Evolutionary conservation across 208 protist species (phyloP).

Genomic region (Porcisia deanei): DNA sequence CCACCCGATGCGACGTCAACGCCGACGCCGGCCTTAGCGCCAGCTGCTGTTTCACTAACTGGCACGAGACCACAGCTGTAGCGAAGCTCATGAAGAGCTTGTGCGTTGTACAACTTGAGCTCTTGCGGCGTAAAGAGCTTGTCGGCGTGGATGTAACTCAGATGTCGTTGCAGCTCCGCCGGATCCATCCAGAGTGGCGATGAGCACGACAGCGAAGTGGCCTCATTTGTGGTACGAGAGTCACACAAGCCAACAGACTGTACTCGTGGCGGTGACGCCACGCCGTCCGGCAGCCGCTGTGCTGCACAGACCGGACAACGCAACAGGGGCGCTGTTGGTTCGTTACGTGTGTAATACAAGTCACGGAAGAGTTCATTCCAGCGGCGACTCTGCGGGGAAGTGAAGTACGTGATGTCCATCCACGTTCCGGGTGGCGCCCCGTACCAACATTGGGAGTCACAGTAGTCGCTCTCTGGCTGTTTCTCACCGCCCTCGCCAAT

Average conservation of each 20-base stretch:
- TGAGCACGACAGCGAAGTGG: neutral
- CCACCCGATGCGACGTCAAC: neutral
- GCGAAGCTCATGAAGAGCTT: slow-evolving; percentile 34
- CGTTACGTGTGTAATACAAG: slow-evolving; percentile 15
- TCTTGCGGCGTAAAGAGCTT: slow-evolving; percentile 44
- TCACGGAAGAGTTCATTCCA: slow-evolving; percentile 32
- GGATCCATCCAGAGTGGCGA: slow-evolving; percentile 34
- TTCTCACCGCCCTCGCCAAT: neutral
- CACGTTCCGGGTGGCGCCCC: slow-evolving; percentile 23
- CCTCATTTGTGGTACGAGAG: neutral
- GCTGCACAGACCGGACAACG: slow-evolving; percentile 40
- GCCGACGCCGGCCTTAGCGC: neutral
- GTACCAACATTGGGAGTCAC: slow-evolving; percentile 18
- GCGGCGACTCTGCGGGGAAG: neutral
- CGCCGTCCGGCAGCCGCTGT: neutral
- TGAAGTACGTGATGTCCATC: slow-evolving; percentile 33
- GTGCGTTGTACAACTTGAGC: slow-evolving; percentile 51
- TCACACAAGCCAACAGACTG: neutral
- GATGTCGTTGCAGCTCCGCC: slow-evolving; percentile 49
- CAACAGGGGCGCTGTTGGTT: slow-evolving; percentile 38
- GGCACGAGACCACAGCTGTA: slow-evolving; percentile 23
- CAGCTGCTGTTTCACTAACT: neutral
- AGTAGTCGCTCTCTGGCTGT: neutral
- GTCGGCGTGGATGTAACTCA: slow-evolving; percentile 63
- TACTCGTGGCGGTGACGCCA: neutral